A percentile compares a stretch with the other conserved stretches of the same genome.
Conservation (phyloP, 306 rosid species). For the Cicer bijugum region DNA sequence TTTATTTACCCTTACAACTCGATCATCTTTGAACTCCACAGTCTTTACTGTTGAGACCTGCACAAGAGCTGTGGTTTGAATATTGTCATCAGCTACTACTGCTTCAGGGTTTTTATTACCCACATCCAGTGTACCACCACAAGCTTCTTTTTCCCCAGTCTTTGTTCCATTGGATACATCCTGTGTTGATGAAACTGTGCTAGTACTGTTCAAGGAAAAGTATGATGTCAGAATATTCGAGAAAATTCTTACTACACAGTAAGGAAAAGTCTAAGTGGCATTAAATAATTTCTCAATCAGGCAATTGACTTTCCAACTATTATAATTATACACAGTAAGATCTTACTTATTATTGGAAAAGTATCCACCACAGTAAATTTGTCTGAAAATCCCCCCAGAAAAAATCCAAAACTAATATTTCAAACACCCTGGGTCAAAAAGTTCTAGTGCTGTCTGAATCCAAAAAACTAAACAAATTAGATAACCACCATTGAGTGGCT, state of each 20-base stretch:
- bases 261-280: constrained; percentile 22
- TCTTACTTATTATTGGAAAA: neutral
- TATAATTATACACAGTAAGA: constrained; percentile 17
- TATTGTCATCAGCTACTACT: constrained; percentile 50
- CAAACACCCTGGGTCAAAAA: constrained; percentile 6
- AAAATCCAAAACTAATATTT: neutral
- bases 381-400: constrained; percentile 9
- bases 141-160: constrained; percentile 48
- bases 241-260: neutral
- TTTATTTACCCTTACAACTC: constrained; percentile 66
- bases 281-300: constrained; percentile 21
- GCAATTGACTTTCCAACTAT: constrained; percentile 26
- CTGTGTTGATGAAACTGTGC: constrained; percentile 47
- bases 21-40: constrained; percentile 55
- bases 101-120: constrained; percentile 52
- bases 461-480: constrained; percentile 10
- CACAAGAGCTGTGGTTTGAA: constrained; percentile 40
- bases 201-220: constrained; percentile 56
- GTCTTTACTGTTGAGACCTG: constrained; percentile 53
- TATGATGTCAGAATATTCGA: constrained; percentile 41
- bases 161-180: constrained; percentile 43
- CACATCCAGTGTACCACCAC: constrained; percentile 44
- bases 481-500: constrained; percentile 17
- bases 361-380: constrained; percentile 23
- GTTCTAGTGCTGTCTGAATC: neutral